Evolutionary conservation across 495 filamentous ascomycete genomes (phyloP).

Genomic region (Aeminium ludgeri): DNA sequence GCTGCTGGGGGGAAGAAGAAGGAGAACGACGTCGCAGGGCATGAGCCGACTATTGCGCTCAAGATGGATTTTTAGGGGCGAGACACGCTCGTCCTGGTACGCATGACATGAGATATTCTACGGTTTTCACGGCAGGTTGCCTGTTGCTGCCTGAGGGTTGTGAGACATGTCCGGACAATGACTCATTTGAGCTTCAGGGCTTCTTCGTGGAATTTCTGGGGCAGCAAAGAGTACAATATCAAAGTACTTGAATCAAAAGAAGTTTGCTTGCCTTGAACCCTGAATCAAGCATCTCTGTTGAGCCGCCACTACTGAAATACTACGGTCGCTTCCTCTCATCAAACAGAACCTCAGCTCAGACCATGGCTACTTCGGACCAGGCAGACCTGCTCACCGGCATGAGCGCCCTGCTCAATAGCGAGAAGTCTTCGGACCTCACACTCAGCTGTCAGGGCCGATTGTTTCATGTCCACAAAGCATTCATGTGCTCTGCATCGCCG

Average conservation of each 20-base stretch:
- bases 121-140: neutral
- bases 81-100: neutral
- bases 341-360: neutral
- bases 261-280: neutral
- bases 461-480: conserved; percentile 4
- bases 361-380: neutral
- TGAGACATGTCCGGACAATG: neutral
- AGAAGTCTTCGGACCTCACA: conserved; percentile 2
- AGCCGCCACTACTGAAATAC: neutral
- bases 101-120: neutral
- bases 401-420: neutral
- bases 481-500: conserved; percentile 5
- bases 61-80: conserved; percentile 64
- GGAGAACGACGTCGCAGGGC: conserved; percentile 24
- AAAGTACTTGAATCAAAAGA: neutral
- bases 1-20: conserved; percentile 34
- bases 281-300: too few species aligned
- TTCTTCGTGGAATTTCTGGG: neutral
- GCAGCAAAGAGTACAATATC: neutral
- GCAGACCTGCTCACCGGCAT: neutral
- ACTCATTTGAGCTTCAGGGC: neutral
- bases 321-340: neutral
- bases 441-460: neutral
- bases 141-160: neutral
- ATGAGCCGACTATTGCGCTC: conserved; percentile 73